Evolutionary conservation across 1,284 basidiomycete species (phyloP).

Genomic region (Wallemia ichthyophaga): DNA sequence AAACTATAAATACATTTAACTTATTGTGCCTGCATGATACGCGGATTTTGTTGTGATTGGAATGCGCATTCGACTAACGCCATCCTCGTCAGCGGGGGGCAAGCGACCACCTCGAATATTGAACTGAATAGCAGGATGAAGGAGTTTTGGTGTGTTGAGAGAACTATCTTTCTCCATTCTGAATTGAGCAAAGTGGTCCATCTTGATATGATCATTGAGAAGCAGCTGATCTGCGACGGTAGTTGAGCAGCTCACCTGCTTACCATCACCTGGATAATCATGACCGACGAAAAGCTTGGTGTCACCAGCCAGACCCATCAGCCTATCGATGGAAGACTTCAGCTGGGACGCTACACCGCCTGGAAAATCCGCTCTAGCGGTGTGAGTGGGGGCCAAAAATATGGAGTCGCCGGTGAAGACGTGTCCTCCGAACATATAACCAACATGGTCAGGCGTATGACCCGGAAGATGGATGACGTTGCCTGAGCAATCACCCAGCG

Average conservation of each 20-base stretch:
- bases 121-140: constrained; percentile 11
- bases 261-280: constrained; percentile 7
- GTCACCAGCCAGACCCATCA: constrained; percentile 9
- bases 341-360: constrained; percentile 9
- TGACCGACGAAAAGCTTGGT: constrained; percentile 11
- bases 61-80: constrained; percentile 4
- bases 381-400: constrained; percentile 10
- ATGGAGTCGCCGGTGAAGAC: constrained; percentile 12
- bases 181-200: constrained; percentile 7
- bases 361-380: constrained; percentile 13
- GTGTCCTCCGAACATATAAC: constrained; percentile 7
- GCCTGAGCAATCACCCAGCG: constrained; percentile 6
- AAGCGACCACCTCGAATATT: constrained; percentile 11
- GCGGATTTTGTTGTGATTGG: constrained; percentile 5
- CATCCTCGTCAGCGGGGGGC: constrained; percentile 6
- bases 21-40: not conserved
- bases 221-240: constrained; percentile 10
- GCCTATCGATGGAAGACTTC: constrained; percentile 7
- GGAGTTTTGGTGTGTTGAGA: constrained; percentile 8
- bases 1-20: not conserved
- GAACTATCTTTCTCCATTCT: constrained; percentile 8
- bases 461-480: constrained; percentile 10
- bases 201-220: constrained; percentile 9
- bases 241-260: constrained; percentile 8
- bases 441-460: constrained; percentile 6